phyloP scores from a whole-genome alignment of 768 basidiomycete genomes.

The button mushroom (Agaricus bisporus) region DNA sequence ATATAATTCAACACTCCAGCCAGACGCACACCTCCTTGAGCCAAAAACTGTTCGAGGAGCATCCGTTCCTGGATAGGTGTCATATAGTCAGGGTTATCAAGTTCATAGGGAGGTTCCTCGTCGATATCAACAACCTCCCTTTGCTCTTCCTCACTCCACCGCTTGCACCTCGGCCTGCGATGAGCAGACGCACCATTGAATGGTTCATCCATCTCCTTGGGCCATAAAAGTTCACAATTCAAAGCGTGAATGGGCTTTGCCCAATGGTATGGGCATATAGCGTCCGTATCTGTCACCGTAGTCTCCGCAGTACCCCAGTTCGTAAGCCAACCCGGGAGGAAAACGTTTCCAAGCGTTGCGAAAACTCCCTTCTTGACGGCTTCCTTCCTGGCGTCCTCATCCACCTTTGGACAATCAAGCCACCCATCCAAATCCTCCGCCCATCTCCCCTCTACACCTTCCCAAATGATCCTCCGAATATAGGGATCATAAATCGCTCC shows the following conservation, averaged over 20 bases:
- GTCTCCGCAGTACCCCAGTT: constrained; percentile 17
- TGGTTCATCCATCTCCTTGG: constrained; percentile 51
- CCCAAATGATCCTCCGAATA: constrained; percentile 34
- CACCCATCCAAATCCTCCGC: constrained; percentile 6
- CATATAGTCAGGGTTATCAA: constrained; percentile 78
- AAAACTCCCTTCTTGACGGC: background rate
- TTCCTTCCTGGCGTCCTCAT: background rate
- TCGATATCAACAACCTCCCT: background rate
- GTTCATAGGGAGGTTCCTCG: constrained; percentile 32
- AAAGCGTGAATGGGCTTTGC: constrained; percentile 63
- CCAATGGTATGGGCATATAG: constrained; percentile 78
- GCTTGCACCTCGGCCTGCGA: constrained; percentile 1
- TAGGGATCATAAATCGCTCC: constrained; percentile 85
- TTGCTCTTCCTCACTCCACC: background rate
- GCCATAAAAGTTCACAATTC: constrained; percentile 84
- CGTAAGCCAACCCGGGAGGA: constrained; percentile 3
- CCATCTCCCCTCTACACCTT: constrained; percentile 3
- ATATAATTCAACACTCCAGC: constrained; percentile 79
- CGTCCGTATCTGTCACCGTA: constrained; percentile 20
- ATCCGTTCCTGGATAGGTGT: constrained; percentile 60
- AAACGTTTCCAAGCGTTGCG: constrained; percentile 2
- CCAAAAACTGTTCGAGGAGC: constrained; percentile 77
- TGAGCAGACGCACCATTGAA: background rate
- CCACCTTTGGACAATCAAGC: constrained; percentile 6
- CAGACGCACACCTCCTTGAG: constrained; percentile 78